Base-by-base conservation (phyloP, 2,329 filamentous ascomycete species). In the Aspergillus neoniger region DNA sequence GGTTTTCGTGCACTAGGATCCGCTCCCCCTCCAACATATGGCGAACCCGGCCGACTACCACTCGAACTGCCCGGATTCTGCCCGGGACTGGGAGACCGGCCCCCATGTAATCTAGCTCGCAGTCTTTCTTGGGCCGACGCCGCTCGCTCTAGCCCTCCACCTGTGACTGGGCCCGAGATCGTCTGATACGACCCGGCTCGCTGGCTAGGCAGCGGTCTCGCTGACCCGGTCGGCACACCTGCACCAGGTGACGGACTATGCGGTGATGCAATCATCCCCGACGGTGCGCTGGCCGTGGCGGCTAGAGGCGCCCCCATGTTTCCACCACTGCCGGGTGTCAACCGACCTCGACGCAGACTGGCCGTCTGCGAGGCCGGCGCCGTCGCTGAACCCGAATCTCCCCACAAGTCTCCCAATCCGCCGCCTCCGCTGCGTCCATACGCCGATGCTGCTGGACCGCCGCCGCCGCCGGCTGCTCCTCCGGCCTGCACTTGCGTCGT, bases 31-130 rank as follows among this genome's bases (percentile, higher is more conserved):
- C 10, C 49, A 48, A 58, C 60, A 32, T 64, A 65, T 19, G 63
- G 63, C 41, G 62, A 64, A 47, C 47, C 60, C 19, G 63, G 55
- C 53, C 55, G 62, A 36, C 32, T 36, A 14, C 9, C 10, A 32
- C 10, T 36, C 10, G 28, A 30, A 64, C 62, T 56, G 12, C 57
- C 49, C 19, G 61, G 57, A 55, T 56, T 62, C 55, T 66, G 63
- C 61, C 69, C 70, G 9, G 75, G 72, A 59, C 73, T 76, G 19
- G 72, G 72, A 10, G 74, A 74, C 49, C 73, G 63, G 5, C 72
- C 71, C n/a, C 85, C 84, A 83, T 92, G 92, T 49, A 96, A 79
- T 63, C 91, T 82, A 69, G 92, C 91, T 72, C 92, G 91, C 68
- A 97, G 80, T 67, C 91, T 83, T 69, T 96, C 91, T 78, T 96